Evolutionary conservation across 1,284 basidiomycete genomes (phyloP).

Genomic region (Wallemia mellicola): DNA sequence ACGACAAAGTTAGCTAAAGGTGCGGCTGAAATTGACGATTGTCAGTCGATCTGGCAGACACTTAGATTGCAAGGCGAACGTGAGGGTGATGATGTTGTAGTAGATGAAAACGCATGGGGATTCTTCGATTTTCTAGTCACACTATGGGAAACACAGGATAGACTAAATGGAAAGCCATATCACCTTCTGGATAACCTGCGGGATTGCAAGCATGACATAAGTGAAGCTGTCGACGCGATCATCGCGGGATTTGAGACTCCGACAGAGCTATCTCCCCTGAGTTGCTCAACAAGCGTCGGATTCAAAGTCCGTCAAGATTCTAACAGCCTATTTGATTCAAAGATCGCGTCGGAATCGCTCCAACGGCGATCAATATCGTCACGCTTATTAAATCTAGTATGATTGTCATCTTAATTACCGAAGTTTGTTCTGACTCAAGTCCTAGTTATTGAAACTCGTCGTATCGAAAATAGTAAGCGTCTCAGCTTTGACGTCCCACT

Average conservation of each 20-base stretch:
- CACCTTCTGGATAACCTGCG: neutral
- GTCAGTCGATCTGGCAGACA: neutral
- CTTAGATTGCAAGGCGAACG: neutral
- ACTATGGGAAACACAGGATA: neutral
- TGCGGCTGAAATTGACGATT: neutral
- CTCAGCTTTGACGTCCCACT: neutral
- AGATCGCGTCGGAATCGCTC: neutral
- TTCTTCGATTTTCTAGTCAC: neutral
- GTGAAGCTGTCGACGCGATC: neutral
- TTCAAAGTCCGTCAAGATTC: neutral
- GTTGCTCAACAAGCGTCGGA: neutral
- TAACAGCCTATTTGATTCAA: neutral
- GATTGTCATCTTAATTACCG: neutral
- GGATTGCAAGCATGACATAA: neutral
- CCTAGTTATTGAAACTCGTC: neutral
- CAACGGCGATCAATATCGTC: neutral
- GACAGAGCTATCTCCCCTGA: neutral
- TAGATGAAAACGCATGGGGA: neutral
- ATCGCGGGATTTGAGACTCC: neutral
- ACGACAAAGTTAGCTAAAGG: neutral
- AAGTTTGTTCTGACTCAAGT: neutral
- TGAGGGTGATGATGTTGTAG: neutral
- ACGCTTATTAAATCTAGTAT: neutral
- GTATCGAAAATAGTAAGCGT: neutral
- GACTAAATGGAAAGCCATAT: neutral